Conservation (phyloP, 2,329 filamentous ascomycete species). For the Scolecobasidium constrictum region DNA sequence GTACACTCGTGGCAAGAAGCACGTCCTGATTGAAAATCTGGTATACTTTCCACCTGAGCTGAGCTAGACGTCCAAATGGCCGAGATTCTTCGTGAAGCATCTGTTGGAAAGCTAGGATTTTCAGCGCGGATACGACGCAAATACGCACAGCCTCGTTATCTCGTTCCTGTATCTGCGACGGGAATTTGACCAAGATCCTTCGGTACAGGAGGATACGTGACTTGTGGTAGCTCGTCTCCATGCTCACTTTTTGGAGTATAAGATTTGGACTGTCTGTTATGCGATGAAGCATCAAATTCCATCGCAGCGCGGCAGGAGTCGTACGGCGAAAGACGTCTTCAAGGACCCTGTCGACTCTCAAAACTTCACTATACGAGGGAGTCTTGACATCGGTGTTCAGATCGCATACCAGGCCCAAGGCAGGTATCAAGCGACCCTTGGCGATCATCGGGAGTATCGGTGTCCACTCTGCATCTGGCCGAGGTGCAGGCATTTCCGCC, state of each 20-base stretch:
- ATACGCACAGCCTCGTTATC: slow-evolving; percentile 16
- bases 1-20: slow-evolving; percentile 19
- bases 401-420: slow-evolving; percentile 27
- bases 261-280: slow-evolving; percentile 18
- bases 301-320: slow-evolving; percentile 17
- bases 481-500: slow-evolving; percentile 10
- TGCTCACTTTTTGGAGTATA: slow-evolving; percentile 17
- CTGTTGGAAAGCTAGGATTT: slow-evolving; percentile 18
- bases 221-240: slow-evolving; percentile 19
- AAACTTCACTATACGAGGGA: slow-evolving; percentile 24
- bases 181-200: slow-evolving; percentile 17
- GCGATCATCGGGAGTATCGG: slow-evolving; percentile 27
- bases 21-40: slow-evolving; percentile 19
- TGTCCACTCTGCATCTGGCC: slow-evolving; percentile 18
- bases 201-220: slow-evolving; percentile 18
- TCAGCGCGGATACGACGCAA: slow-evolving; percentile 18
- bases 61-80: slow-evolving; percentile 18
- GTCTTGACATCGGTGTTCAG: slow-evolving; percentile 23
- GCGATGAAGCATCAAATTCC: slow-evolving; percentile 18
- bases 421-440: slow-evolving; percentile 27
- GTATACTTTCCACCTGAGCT: slow-evolving; percentile 18
- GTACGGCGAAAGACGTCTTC: slow-evolving; percentile 20
- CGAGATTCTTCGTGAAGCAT: slow-evolving; percentile 20
- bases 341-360: slow-evolving; percentile 25
- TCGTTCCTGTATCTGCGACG: slow-evolving; percentile 15